phyloP scores from a whole-genome alignment of 169 alveolate species.

The Eimeria tenella region DNA sequence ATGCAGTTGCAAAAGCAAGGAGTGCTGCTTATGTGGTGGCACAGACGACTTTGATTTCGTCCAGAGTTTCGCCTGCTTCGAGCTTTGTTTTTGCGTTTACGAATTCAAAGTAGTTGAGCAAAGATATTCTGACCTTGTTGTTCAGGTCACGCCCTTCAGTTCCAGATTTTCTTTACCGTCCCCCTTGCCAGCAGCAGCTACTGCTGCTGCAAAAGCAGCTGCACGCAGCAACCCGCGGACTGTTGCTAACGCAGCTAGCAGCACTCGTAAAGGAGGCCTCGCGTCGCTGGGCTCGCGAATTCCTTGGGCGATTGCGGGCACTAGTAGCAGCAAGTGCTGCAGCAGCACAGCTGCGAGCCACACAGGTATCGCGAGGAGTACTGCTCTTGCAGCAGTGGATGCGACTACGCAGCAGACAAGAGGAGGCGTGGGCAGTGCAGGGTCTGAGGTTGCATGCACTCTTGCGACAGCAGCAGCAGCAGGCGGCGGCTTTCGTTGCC shows the following conservation, averaged over 20 bases:
- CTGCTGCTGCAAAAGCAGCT: conserved; percentile 56
- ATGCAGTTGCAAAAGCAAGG: background rate
- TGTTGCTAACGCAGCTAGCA: conserved; percentile 24
- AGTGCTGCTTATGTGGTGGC: background rate
- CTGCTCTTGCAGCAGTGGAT: conserved; percentile 22
- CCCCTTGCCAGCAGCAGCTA: conserved; percentile 77
- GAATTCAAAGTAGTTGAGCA: background rate
- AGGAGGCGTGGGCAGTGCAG: conserved; percentile 3
- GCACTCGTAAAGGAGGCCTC: conserved; percentile 18
- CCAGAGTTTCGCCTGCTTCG: background rate
- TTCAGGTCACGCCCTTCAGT: conserved; percentile 76
- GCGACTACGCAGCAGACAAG: conserved; percentile 17
- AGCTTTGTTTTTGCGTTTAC: background rate
- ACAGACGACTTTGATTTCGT: background rate
- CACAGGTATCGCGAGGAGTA: background rate
- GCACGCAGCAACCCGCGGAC: conserved; percentile 31
- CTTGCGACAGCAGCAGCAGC: conserved; percentile 45
- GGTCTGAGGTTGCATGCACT: conserved; percentile 26
- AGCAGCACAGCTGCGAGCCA: background rate
- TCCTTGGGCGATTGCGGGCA: background rate
- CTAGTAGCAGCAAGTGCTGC: background rate
- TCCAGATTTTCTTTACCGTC: conserved; percentile 71
- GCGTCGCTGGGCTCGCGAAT: conserved; percentile 15
- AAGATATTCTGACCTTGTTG: background rate
- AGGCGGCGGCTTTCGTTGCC: conserved; percentile 27